Conservation (phyloP, 257 asterid species). For the Nicotiana knightiana region DNA sequence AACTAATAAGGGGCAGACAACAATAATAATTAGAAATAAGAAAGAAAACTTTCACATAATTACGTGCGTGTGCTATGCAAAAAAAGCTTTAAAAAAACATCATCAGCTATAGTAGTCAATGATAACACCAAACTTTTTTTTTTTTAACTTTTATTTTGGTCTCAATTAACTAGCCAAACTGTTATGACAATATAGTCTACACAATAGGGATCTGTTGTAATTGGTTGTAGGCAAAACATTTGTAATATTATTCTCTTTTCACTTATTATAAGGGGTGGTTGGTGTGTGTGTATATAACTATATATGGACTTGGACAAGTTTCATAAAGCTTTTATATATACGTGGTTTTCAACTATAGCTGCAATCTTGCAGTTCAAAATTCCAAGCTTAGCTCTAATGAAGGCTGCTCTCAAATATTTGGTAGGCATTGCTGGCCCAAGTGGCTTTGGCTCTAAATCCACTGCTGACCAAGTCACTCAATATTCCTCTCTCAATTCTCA, state of each 20-base stretch:
- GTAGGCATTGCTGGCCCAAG: conserved; percentile 80
- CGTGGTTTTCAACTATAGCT: conserved; percentile 36
- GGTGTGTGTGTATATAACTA: not conserved
- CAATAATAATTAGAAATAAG: conserved; percentile 49
- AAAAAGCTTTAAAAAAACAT: conserved; percentile 6
- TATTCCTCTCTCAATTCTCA: conserved; percentile 24
- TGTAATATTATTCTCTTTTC: not conserved
- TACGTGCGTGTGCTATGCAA: conserved; percentile 25
- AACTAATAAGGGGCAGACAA: conserved; percentile 53
- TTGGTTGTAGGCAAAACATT: not conserved
- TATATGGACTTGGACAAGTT: conserved; percentile 44
- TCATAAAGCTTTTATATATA: conserved; percentile 42
- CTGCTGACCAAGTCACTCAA: conserved; percentile 54
- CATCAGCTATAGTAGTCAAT: conserved; percentile 29
- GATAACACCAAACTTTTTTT: conserved; percentile 36
- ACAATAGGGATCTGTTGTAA: conserved; percentile 3
- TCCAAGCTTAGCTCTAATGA: conserved; percentile 38
- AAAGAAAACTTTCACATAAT: conserved; percentile 46
- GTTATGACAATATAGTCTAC: not conserved
- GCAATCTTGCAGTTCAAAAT: conserved; percentile 39
- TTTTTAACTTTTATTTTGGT: not conserved
- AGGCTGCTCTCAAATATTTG: conserved; percentile 64
- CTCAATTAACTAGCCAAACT: not conserved
- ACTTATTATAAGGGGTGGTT: not conserved
- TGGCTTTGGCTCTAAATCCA: conserved; percentile 77